Base-by-base conservation (phyloP, 164 flowering plant genomes). In the Vitis labrusca region DNA sequence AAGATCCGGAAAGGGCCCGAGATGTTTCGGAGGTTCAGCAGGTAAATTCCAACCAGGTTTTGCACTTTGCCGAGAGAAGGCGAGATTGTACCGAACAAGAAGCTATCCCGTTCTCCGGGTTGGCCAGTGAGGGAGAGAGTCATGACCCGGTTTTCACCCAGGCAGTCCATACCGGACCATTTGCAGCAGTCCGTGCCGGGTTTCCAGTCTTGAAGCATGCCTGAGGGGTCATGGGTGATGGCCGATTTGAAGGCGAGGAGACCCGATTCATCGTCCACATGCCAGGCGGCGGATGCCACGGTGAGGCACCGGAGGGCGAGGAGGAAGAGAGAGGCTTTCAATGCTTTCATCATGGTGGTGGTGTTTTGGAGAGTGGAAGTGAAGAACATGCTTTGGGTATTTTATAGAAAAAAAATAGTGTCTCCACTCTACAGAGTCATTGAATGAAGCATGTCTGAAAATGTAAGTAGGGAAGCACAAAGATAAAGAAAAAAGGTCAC, bases 161-260 rank as follows among this genome's bases (percentile, higher is more conserved):
- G 71, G 82, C 97, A 91, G 1, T 61, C 51, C 2, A 91, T 60
- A 16, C 92, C 88, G 4, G 12, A 0, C 97, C 93, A 91, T 7
- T 69, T 64, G 81, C 97, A 91, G 81, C 93, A 91, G 68, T 91
- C 91, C 12, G 92, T 81, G 32, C 83, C 86, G 30, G 78, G 17
- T 58, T 78, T 89, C 97, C 97, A 91, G 50, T 19, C 27, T 23
- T 12, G 44, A 91, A 37, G 89, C 66, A 84, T 70, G 19, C 87
- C 86, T 0, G 92, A 85, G 4, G 89, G 88, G 76, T 89, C 93
- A 8, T 74, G 47, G 5, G 73, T 77, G 62, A 89, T 77, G 68
- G 78, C 90, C 14, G 91, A 69, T 56, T 89, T 91, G 85, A 91
- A 89, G 0, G 55, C 82, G 12, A 89, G 70, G 3, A 89, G 75